Evolutionary conservation across 441 rosid genomes (phyloP).

Genomic region (Arabidopsis lyrata): DNA sequence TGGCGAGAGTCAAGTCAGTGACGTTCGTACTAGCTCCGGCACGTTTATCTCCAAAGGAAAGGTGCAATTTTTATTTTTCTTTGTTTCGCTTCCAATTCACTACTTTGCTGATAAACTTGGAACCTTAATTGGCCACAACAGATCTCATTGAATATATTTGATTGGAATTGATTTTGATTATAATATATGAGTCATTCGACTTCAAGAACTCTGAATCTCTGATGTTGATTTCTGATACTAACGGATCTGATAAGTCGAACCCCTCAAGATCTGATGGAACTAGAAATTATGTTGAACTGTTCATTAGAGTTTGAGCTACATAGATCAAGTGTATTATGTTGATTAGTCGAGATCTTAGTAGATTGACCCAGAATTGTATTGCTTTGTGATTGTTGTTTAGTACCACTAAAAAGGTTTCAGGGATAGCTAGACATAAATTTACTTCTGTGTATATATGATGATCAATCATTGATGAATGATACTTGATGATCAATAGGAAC

Average conservation of each 20-base stretch:
- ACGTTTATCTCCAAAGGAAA: conserved; percentile 88
- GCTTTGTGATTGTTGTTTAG: conserved; percentile 9
- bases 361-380: conserved; percentile 11
- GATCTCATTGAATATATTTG: conserved; percentile 23
- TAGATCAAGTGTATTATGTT: background rate
- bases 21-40: conserved; percentile 95
- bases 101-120: conserved; percentile 4
- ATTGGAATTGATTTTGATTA: conserved; percentile 12
- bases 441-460: background rate
- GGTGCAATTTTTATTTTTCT: conserved; percentile 51
- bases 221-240: background rate
- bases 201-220: conserved; percentile 10
- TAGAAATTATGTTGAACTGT: background rate
- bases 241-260: conserved; percentile 25
- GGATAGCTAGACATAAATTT: conserved; percentile 5
- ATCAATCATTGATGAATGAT: conserved; percentile 1
- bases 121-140: background rate
- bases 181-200: background rate
- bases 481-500: background rate
- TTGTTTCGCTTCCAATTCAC: background rate
- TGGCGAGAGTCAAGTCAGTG: conserved; percentile 83
- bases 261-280: background rate
- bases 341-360: conserved; percentile 19
- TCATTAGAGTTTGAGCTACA: background rate
- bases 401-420: background rate